Evolutionary conservation across 2,329 filamentous ascomycete genomes (phyloP), one percentile per base, ranked within the genome.

Genomic region (Colletotrichum karsti): DNA sequence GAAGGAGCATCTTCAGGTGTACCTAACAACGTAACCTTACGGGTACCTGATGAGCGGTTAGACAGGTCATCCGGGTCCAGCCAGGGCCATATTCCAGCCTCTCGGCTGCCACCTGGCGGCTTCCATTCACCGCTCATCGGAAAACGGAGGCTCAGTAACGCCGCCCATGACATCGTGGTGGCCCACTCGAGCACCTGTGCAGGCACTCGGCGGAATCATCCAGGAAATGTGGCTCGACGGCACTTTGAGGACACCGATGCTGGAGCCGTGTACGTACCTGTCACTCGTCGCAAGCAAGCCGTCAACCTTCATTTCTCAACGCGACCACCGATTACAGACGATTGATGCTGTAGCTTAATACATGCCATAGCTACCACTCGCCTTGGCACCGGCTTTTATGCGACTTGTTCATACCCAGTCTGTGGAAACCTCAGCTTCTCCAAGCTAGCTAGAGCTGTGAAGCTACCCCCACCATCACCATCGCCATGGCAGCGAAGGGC

Each of bases 401-500:
- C 54, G 48, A 54, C 37, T 30, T 20, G 28, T 42, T 33, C n/a
- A 53, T n/a, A 46, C 46, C 28, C 28, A 39, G 26, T 24, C 37
- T 20, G 22, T 41, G 18, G 39, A 41, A 44, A 42, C n/a, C 39
- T 28, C 37, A 50, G 53, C 53, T 64, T 28, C 37, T 20, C 33
- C 26, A 46, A 69, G 65, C 69, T 59, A 70, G 63, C 48, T 59
- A 63, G 67, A 71, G 67, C 62, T 70, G 42, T 37, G 46, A 59
- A 71, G 69, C 67, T 65, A 56, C 63, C 61, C 55, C 69, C 67
- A 68, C 63, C 54, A 59, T 57, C 58, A 68, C 63, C 48, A 59
- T 63, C 53, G 78, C 55, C 72, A 86, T 86, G 84, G 80, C 83
- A 71, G 77, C 82, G 71, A 83, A 81, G 67, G 82, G 79, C 59